Percentiles rank a stretch among this genome's conserved stretches.
phyloP scores from a whole-genome alignment of 106 monocot genomes.

The Vanilla planifolia region DNA sequence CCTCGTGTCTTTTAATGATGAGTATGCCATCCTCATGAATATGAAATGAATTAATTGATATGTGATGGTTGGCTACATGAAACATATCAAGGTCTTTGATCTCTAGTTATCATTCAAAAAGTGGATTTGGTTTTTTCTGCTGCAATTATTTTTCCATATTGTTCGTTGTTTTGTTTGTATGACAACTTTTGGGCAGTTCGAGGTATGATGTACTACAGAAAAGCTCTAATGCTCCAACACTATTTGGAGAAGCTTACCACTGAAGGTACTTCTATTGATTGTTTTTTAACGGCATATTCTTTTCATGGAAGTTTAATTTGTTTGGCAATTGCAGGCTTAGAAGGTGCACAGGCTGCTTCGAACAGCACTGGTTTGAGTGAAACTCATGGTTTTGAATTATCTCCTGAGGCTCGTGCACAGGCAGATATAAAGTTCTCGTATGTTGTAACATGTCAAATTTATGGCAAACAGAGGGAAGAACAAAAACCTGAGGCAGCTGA shows the following conservation, averaged over 20 bases:
- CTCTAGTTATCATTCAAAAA: too few species aligned
- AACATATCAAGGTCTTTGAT: too few species aligned
- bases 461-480: constrained; percentile 80
- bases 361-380: constrained; percentile 25
- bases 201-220: constrained; percentile 92
- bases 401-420: constrained; percentile 69
- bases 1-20: too few species aligned
- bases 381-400: constrained; percentile 67
- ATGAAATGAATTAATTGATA: neutral
- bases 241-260: constrained; percentile 52
- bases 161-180: neutral
- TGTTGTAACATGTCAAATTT: constrained; percentile 88
- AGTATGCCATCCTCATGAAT: neutral
- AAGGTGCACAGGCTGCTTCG: constrained; percentile 22
- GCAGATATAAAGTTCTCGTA: constrained; percentile 85
- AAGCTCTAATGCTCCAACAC: constrained; percentile 81
- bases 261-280: constrained; percentile 24
- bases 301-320: neutral
- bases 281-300: neutral
- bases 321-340: constrained; percentile 11
- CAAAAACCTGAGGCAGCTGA: constrained; percentile 64
- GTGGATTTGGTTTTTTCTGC: too few species aligned
- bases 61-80: too few species aligned
- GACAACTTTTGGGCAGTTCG: constrained; percentile 29
- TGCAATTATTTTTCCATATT: neutral